Conservation (phyloP, 257 asterid species). For the Fraxinus excelsior region DNA sequence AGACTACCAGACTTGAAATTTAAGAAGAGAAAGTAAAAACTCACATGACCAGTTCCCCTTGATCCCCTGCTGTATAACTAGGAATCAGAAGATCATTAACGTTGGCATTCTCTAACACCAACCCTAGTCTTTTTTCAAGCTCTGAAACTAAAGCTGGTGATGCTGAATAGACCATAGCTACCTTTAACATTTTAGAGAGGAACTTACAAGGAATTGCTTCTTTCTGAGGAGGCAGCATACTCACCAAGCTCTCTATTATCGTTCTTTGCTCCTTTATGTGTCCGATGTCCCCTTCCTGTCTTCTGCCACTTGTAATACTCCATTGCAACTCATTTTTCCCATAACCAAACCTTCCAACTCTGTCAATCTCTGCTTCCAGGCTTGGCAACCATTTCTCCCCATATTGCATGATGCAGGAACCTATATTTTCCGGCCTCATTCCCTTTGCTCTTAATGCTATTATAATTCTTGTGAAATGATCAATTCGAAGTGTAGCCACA, state of each 20-base stretch:
- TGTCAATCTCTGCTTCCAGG: slow-evolving; percentile 39
- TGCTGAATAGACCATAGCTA: slow-evolving; percentile 57
- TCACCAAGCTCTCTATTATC: slow-evolving; percentile 68
- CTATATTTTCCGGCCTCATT: slow-evolving; percentile 54
- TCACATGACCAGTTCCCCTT: slow-evolving; percentile 55
- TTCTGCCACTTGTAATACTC: slow-evolving; percentile 54
- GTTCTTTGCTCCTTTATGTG: slow-evolving; percentile 50
- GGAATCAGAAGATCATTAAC: slow-evolving; percentile 74
- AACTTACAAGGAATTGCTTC: slow-evolving; percentile 76
- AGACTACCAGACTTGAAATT: slow-evolving; percentile 7
- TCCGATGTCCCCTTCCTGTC: slow-evolving; percentile 37
- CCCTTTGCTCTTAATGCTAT: slow-evolving; percentile 64
- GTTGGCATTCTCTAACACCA: slow-evolving; percentile 64
- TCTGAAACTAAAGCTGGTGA: slow-evolving; percentile 76
- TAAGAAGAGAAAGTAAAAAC: slow-evolving; percentile 27
- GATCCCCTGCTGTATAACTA: slow-evolving; percentile 48
- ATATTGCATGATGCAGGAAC: slow-evolving; percentile 60
- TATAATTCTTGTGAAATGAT: slow-evolving; percentile 65
- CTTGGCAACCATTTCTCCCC: slow-evolving; percentile 63
- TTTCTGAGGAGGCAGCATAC: slow-evolving; percentile 67
- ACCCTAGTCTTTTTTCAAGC: slow-evolving; percentile 75
- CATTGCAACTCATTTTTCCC: slow-evolving; percentile 54
- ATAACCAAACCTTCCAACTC: slow-evolving; percentile 18
- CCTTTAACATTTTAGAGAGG: slow-evolving; percentile 59
- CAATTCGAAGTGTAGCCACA: slow-evolving; percentile 57